phyloP scores from a whole-genome alignment of 805 yeast genomes.

The Cyberlindnera lachancei region DNA sequence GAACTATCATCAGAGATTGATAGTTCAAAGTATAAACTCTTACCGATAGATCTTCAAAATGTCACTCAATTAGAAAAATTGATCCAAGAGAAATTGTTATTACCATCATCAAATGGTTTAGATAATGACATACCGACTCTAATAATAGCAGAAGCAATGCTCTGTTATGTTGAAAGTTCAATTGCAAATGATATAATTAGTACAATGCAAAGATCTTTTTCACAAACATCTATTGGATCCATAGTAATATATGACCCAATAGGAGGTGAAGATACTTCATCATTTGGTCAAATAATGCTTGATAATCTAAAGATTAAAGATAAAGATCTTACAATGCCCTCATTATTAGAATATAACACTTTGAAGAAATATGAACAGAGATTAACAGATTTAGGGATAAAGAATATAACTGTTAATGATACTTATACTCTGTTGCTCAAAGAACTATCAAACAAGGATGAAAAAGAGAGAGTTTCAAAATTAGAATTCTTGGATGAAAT shows the following conservation, averaged over 20 bases:
- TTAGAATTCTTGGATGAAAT: constrained; percentile 53
- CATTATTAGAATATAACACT: constrained; percentile 32
- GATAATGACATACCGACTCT: constrained; percentile 34
- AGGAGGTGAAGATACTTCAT: constrained; percentile 41
- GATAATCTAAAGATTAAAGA: constrained; percentile 39
- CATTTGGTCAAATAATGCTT: constrained; percentile 50
- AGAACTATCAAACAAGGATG: constrained; percentile 30
- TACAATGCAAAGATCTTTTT: constrained; percentile 24
- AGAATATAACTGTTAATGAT: constrained; percentile 9
- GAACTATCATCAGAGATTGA: constrained; percentile 12
- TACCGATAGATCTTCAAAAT: constrained; percentile 29
- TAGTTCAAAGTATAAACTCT: constrained; percentile 20
- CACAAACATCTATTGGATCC: constrained; percentile 9
- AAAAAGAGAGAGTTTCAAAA: constrained; percentile 33
- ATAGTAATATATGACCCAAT: constrained; percentile 52
- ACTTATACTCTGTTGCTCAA: constrained; percentile 28
- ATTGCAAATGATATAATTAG: constrained; percentile 33
- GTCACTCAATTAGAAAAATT: constrained; percentile 20
- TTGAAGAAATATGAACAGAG: constrained; percentile 19
- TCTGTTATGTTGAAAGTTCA: constrained; percentile 42
- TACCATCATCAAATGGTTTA: too few relatives aligned
- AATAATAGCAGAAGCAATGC: constrained; percentile 49
- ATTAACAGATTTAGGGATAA: constrained; percentile 10
- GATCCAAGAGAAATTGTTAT: constrained; percentile 17
- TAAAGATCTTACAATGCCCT: constrained; percentile 37